Evolutionary conservation across 2,329 filamentous ascomycete species (phyloP).

Genomic region (Stagonosporopsis cucurbitacearum): DNA sequence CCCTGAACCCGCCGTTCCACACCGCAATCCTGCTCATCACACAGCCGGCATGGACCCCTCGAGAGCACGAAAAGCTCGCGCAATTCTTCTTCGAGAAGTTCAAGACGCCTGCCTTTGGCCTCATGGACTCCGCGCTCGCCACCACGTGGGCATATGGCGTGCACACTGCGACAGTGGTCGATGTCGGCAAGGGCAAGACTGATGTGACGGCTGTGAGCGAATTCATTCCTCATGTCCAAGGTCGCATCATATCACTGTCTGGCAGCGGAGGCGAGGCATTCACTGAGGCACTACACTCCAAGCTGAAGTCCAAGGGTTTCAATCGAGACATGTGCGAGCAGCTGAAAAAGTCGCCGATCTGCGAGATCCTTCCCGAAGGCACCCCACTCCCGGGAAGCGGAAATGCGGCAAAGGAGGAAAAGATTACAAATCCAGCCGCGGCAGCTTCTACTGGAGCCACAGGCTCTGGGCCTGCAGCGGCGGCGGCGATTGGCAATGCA

Average conservation of each 20-base stretch:
- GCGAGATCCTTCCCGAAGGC: slow-evolving; percentile 65
- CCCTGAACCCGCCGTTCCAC: slow-evolving; percentile 89
- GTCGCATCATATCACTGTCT: slow-evolving; percentile 65
- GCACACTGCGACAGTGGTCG: slow-evolving; percentile 81
- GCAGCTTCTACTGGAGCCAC: slow-evolving; percentile 62
- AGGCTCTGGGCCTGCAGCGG: slow-evolving; percentile 54
- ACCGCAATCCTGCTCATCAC: slow-evolving; percentile 91
- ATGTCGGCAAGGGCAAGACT: slow-evolving; percentile 90
- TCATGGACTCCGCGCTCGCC: slow-evolving; percentile 88
- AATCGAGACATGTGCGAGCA: slow-evolving; percentile 69
- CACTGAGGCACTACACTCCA: slow-evolving; percentile 73
- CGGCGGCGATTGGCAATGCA: slow-evolving; percentile 52
- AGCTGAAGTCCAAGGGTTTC: slow-evolving; percentile 67
- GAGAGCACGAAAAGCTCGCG: slow-evolving; percentile 84
- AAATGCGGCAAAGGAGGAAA: slow-evolving; percentile 49
- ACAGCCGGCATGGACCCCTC: slow-evolving; percentile 87
- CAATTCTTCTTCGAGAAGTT: slow-evolving; percentile 98
- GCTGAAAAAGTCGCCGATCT: slow-evolving; percentile 67
- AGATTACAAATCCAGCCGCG: slow-evolving; percentile 59
- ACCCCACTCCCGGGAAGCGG: slow-evolving; percentile 60
- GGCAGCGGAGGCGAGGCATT: slow-evolving; percentile 87
- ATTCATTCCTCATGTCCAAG: slow-evolving; percentile 74
- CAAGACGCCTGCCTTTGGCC: slow-evolving; percentile 87
- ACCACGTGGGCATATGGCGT: slow-evolving; percentile 82
- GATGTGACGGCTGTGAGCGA: slow-evolving; percentile 91